phyloP scores from a whole-genome alignment of 768 basidiomycete species.

The Lactarius trivialis region DNA sequence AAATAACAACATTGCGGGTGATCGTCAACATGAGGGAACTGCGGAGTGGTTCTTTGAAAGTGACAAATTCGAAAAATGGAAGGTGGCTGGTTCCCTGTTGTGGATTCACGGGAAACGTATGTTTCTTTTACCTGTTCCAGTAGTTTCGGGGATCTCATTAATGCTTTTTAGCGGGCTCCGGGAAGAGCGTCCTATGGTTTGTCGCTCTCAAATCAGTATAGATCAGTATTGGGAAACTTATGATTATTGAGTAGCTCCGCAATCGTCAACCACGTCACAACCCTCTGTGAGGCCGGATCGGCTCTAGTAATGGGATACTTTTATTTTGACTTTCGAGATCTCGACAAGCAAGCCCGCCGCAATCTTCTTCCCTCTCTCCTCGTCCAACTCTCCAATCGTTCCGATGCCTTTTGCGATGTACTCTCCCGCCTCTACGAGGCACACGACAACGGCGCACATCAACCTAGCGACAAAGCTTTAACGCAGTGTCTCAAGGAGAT shows the following conservation, averaged over 20 bases:
- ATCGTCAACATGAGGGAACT: not conserved
- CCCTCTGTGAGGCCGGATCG: too few species aligned
- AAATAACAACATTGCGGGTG: not conserved
- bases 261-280: too few species aligned
- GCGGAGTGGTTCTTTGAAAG: not conserved
- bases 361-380: not conserved
- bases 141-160: not conserved
- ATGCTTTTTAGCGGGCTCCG: too few species aligned
- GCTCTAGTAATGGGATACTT: not conserved
- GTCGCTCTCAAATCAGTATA: too few species aligned
- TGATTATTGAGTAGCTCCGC: too few species aligned
- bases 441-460: not conserved
- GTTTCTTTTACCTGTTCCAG: not conserved
- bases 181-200: too few species aligned
- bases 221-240: too few species aligned
- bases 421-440: not conserved
- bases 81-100: not conserved
- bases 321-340: not conserved
- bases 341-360: not conserved
- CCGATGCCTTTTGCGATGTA: too few species aligned
- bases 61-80: not conserved
- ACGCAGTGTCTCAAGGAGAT: not conserved
- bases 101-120: not conserved
- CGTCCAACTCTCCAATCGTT: too few species aligned
- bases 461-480: not conserved